Evolutionary conservation across 2,329 filamentous ascomycete genomes (phyloP).

Genomic region (Venturia oleaginea): DNA sequence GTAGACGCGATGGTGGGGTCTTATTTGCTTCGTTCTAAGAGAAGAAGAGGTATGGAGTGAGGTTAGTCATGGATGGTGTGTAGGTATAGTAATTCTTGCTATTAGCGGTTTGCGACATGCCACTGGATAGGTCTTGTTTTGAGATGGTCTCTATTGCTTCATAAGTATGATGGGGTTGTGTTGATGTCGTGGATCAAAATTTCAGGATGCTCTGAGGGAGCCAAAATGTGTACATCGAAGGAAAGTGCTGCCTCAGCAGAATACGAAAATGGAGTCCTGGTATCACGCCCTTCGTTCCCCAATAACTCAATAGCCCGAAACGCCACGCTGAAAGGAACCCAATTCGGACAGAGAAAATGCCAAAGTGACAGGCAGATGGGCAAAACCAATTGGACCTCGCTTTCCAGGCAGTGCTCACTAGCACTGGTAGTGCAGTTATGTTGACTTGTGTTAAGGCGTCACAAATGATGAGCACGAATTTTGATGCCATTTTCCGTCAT

Average conservation of each 20-base stretch:
- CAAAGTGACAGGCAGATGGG: background rate
- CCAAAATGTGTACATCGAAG: background rate
- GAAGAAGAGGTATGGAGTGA: background rate
- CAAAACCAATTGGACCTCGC: background rate
- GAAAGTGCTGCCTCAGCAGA: background rate
- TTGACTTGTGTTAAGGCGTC: background rate
- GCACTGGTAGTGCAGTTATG: background rate
- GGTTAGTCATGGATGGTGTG: background rate
- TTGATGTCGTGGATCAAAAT: background rate
- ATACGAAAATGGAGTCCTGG: background rate
- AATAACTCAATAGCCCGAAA: background rate
- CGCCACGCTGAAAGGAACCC: background rate
- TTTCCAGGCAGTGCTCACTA: background rate
- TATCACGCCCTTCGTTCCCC: background rate
- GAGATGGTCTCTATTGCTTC: background rate
- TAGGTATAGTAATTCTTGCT: no score
- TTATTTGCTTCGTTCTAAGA: background rate
- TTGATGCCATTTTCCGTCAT: background rate
- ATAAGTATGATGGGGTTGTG: background rate
- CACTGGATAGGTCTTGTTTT: background rate
- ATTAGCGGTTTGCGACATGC: no score
- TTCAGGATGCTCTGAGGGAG: background rate
- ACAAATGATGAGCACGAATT: background rate
- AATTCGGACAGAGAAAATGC: background rate
- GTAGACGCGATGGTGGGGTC: background rate